These are phyloP conservation scores for Daldinia sp. DNA, from an alignment of 2,329 filamentous ascomycete species.

Conservation along the genomic window DNA sequence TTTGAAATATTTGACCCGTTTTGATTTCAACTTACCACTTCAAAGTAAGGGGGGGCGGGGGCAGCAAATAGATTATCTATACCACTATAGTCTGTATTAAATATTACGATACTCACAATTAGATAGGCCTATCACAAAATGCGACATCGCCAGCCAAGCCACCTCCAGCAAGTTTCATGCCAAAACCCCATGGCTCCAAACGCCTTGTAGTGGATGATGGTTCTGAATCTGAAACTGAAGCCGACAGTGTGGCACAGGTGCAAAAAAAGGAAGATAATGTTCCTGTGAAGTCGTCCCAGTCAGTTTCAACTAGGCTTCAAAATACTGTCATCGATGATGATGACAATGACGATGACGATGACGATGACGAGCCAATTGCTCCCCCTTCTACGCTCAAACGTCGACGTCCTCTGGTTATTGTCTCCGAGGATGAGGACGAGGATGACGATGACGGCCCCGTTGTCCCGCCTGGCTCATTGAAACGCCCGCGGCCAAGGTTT, in stretches of 20 bases:
- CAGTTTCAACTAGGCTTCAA: slow-evolving; percentile 48
- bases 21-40: neutral
- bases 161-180: slow-evolving; percentile 48
- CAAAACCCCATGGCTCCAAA: slow-evolving; percentile 34
- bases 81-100: neutral
- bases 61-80: neutral
- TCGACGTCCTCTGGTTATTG: slow-evolving; percentile 32
- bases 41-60: neutral
- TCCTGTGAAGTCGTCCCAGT: slow-evolving; percentile 48
- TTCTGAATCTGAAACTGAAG: slow-evolving; percentile 46
- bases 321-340: slow-evolving; percentile 45
- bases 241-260: slow-evolving; percentile 25
- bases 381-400: slow-evolving; percentile 38
- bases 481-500: slow-evolving; percentile 30
- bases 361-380: slow-evolving; percentile 33
- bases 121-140: slow-evolving; percentile 14
- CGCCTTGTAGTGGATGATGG: slow-evolving; percentile 25
- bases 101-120: slow-evolving; percentile 13
- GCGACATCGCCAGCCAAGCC: slow-evolving; percentile 22
- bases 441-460: slow-evolving; percentile 44
- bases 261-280: slow-evolving; percentile 42
- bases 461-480: slow-evolving; percentile 31
- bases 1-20: neutral
- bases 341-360: slow-evolving; percentile 42
- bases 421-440: slow-evolving; percentile 26